These are phyloP conservation scores for Aspergillus fischeri DNA, from an alignment of 2,329 filamentous ascomycete genomes.

Conservation along the genomic window DNA sequence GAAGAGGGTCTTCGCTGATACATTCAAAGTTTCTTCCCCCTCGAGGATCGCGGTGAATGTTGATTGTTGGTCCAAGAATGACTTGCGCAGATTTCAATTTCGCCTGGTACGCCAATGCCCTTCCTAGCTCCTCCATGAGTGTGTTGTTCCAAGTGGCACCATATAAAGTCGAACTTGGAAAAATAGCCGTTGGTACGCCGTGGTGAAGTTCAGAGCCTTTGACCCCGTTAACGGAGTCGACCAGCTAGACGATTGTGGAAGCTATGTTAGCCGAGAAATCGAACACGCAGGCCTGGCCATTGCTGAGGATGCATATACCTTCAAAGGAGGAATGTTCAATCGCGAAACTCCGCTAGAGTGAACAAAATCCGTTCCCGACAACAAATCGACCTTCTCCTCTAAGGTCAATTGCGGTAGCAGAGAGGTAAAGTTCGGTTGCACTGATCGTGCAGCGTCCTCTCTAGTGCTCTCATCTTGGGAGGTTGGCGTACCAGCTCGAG, in stretches of 20 bases:
- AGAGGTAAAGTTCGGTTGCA: too few relatives aligned
- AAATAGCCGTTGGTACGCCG: neutral
- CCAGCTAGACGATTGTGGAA: neutral
- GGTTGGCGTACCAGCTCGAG: too few relatives aligned
- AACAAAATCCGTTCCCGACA: conserved; percentile 7
- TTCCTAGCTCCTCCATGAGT: neutral
- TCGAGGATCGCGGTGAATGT: conserved; percentile 11
- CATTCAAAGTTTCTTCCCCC: conserved; percentile 16
- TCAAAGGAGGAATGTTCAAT: conserved; percentile 2
- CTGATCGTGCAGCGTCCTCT: too few relatives aligned
- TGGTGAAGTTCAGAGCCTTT: neutral
- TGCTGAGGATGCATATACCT: too few relatives aligned
- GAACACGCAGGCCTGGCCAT: too few relatives aligned
- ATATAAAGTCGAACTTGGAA: conserved; percentile 1
- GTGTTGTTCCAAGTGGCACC: conserved; percentile 1
- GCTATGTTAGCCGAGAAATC: too few relatives aligned
- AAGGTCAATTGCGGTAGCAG: neutral
- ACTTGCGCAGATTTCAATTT: conserved; percentile 10
- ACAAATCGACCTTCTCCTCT: conserved; percentile 8
- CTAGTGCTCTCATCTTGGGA: too few relatives aligned
- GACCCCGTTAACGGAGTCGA: neutral
- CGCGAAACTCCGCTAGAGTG: neutral
- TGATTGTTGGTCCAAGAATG: conserved; percentile 13
- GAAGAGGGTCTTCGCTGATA: conserved; percentile 16
- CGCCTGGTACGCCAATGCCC: conserved; percentile 2